Evolutionary conservation across 2,329 filamentous ascomycete species (phyloP), one percentile per base, ranked within the genome.

Genomic region (Orbilia ellipsospora): DNA sequence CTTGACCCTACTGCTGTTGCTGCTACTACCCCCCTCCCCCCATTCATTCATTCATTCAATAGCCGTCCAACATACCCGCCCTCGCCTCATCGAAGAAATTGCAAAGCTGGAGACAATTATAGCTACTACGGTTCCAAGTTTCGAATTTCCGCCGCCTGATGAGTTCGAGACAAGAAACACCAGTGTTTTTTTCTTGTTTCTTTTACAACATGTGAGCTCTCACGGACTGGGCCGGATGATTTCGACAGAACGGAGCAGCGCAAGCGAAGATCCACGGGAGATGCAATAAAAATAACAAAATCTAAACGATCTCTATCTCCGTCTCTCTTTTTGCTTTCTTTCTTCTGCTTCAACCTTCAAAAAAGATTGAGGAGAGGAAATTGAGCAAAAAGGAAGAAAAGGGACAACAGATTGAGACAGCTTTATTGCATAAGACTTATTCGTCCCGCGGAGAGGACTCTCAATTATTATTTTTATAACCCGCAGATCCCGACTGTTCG

Each of bases 1-100:
- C 31, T 10, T 36, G 5, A 36, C 31, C 31, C 5, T 36, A 36
- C 10, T 36, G 31, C 31, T 36, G 31, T 51, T 6, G 31, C 31
- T 36, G 31, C 62, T 56, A 52, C 40, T 48, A 59, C 60, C 42
- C 48, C 64, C 16, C 31, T 45, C 45, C 55, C 54, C 13, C 13
- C 16, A 2, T 4, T 8, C 54, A 31, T 36, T 26, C 20, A 28
- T 23, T 20, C 31, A 12, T 56, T 56, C 23, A 57, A 40, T 70
- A 63, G 26, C 66, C 57, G 40, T 70, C 66, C 66, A 70, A 70
- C 66, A 70, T 36, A 36, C 57, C 66, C 63, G 63, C 31, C 65
- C 10, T 62, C 56, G 57, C 56, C 64, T 45, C 57, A 31, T 50
- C 44, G 28, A 59, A 36, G 44, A 48, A 28, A 61, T 61, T 50